Evolutionary conservation across 495 filamentous ascomycete species (phyloP), one percentile per base, ranked within the genome.

Genomic region (Margaritispora aquatica): DNA sequence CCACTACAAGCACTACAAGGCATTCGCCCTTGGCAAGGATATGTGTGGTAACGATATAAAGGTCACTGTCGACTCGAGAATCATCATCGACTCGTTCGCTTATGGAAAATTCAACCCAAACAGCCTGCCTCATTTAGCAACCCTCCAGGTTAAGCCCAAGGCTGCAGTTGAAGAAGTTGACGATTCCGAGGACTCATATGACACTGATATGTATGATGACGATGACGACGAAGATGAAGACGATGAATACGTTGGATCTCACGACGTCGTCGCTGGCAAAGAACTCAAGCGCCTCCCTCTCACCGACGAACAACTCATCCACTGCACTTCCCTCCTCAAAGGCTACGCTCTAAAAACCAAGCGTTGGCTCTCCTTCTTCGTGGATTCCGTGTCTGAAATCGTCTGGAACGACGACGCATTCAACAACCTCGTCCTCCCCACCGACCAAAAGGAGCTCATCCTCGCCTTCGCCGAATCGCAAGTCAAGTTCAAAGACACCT

Each of bases 51-150:
- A 59, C 23, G 61, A 55, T 22, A 63, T 63, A 19, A 59, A 63
- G 38, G 61, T 63, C 21, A 63, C 56, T 1, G 52, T 59, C 1
- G 55, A 63, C 47, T 55, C 23, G 29, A 85, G 92, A 36, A 83
- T 96, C 59, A 95, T 96, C 88, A 80, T 96, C 36, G 92, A 96
- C 65, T 86, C 91, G 0, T 84, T 84, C 20, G 90, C 88, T 47
- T 89, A 92, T 73, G 80, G 90, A 22, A 83, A 89, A 4, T 88
- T 92, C 61, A 92, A 92, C 64, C 90, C 92, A 1, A 96, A 63
- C 31, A 58, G 55, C 36, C 24, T 63, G n/a, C 31, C 38, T 9
- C 34, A 31, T 26, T 51, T 63, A 10, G n/a, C 36, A 11, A 48
- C 31, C 11, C 55, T 63, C 20, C 58, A 58, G 22, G 13, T 51